These are phyloP conservation scores for Eucalyptus curtisii DNA, from an alignment of 345 rosid genomes.

Conservation along the genomic window DNA sequence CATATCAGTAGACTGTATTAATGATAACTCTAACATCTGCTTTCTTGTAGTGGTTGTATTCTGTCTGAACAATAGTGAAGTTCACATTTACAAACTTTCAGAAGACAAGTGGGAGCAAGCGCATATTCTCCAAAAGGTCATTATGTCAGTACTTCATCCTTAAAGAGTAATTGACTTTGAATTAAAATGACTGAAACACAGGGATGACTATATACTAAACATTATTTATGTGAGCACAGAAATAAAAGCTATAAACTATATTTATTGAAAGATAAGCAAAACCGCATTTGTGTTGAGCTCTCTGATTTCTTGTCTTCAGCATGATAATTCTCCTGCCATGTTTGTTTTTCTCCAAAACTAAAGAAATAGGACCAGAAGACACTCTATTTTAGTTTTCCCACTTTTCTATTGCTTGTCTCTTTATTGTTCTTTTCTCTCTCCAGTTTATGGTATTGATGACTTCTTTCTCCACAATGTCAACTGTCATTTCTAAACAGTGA, in stretches of 20 bases:
- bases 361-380: neutral
- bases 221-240: neutral
- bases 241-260: neutral
- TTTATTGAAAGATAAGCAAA: neutral
- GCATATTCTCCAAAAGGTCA: slow-evolving; percentile 77
- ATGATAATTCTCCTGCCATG: neutral
- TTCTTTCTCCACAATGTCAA: neutral
- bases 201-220: neutral
- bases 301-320: neutral
- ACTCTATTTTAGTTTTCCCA: neutral
- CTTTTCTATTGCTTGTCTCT: neutral
- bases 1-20: neutral
- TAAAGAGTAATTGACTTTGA: neutral
- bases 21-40: neutral
- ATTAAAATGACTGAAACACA: neutral
- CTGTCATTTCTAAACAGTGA: neutral
- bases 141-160: neutral
- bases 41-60: slow-evolving; percentile 67
- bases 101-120: slow-evolving; percentile 80
- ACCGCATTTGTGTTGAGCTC: neutral
- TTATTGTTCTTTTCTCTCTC: neutral
- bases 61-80: slow-evolving; percentile 82
- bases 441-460: neutral
- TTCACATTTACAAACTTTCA: slow-evolving; percentile 70
- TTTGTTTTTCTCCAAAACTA: neutral